phyloP scores from a whole-genome alignment of 805 yeast genomes.

The Candida golubevii region DNA sequence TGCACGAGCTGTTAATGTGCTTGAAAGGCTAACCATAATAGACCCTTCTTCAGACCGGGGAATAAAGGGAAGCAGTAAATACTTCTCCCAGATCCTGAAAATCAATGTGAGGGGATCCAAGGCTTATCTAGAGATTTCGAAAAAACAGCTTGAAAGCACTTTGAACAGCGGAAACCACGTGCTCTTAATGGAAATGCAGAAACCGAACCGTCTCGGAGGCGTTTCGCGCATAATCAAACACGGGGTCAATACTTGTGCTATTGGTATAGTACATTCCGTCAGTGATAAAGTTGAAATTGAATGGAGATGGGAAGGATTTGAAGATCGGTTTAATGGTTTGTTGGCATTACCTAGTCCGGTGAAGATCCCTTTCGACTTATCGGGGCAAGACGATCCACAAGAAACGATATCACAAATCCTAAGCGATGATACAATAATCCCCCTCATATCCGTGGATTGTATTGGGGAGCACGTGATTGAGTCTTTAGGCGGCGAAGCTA shows the following conservation, averaged over 20 bases:
- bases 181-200: conserved; percentile 22
- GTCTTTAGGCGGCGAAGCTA: neutral
- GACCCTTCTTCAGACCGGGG: conserved; percentile 14
- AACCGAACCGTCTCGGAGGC: conserved; percentile 24
- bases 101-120: conserved; percentile 8
- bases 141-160: neutral
- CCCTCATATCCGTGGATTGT: neutral
- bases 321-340: conserved; percentile 11
- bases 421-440: too few relatives aligned
- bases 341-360: conserved; percentile 4
- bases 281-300: neutral
- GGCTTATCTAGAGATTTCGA: conserved; percentile 3
- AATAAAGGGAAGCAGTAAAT: conserved; percentile 25
- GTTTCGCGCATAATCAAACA: conserved; percentile 17
- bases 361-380: too few relatives aligned
- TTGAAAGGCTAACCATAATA: conserved; percentile 11
- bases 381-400: too few relatives aligned
- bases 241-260: conserved; percentile 20
- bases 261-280: conserved; percentile 8
- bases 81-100: conserved; percentile 19
- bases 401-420: too few relatives aligned
- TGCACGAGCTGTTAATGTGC: neutral
- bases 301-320: conserved; percentile 8
- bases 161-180: conserved; percentile 8
- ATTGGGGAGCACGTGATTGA: neutral